Conservation (phyloP, 164 flowering plant genomes). For the Echeveria elegans region DNA sequence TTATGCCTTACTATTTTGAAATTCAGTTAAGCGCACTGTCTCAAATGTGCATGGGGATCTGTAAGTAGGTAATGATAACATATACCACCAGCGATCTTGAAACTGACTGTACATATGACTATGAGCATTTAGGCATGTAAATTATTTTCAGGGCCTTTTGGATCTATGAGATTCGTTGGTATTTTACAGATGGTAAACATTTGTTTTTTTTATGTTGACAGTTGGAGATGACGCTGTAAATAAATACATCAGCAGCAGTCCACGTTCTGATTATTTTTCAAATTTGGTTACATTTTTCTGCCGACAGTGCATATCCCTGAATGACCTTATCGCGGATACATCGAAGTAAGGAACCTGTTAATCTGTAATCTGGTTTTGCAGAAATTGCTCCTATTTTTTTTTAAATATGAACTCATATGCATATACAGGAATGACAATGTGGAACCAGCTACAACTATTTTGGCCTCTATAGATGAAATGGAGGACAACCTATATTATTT, state of each 20-base stretch:
- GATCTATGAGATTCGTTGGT: background rate
- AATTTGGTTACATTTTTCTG: slow-evolving; percentile 58
- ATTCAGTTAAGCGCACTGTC: background rate
- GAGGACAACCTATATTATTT: slow-evolving; percentile 88
- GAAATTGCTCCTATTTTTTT: background rate
- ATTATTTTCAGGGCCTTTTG: too few species aligned
- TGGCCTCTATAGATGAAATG: slow-evolving; percentile 76
- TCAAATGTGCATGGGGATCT: background rate
- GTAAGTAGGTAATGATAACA: background rate
- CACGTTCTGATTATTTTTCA: slow-evolving; percentile 64
- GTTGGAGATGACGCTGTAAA: slow-evolving; percentile 91
- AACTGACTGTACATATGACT: background rate
- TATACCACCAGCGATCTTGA: background rate
- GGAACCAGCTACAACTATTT: slow-evolving; percentile 37
- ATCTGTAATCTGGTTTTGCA: background rate
- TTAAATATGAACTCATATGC: slow-evolving; percentile 2
- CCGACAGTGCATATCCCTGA: slow-evolving; percentile 66
- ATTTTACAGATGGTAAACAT: background rate
- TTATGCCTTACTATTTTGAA: background rate
- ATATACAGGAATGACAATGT: slow-evolving; percentile 36
- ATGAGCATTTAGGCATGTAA: background rate
- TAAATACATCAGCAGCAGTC: slow-evolving; percentile 50
- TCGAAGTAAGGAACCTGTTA: slow-evolving; percentile 35
- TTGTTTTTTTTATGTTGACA: slow-evolving; percentile 12
- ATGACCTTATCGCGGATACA: slow-evolving; percentile 39